Evolutionary conservation across 352 stramenopile genomes (phyloP).

Genomic region (Globisporangium nunn): DNA sequence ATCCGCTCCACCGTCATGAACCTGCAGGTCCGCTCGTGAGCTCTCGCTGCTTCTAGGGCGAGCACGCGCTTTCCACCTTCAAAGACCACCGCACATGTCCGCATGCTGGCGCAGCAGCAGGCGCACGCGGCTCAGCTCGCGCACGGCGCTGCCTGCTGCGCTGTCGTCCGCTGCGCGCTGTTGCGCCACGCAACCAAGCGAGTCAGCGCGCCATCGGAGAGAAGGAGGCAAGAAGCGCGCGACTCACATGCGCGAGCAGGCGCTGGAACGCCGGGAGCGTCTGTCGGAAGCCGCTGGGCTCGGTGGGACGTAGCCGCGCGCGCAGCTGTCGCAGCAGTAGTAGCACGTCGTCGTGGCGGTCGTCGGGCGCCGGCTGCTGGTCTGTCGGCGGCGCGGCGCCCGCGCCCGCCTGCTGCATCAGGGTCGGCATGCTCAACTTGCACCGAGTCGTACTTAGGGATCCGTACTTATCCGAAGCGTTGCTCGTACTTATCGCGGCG

Average conservation of each 20-base stretch:
- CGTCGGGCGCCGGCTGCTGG: neutral
- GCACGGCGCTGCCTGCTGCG: neutral
- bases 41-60: too few relatives aligned
- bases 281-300: neutral
- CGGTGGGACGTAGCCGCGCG: neutral
- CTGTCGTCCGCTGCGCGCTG: neutral
- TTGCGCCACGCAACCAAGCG: neutral
- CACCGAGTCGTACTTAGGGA: too few relatives aligned
- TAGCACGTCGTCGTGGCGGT: neutral
- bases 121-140: slow-evolving; percentile 8
- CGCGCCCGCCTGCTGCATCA: too few relatives aligned
- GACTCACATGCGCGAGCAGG: neutral
- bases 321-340: neutral
- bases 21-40: slow-evolving; percentile 10
- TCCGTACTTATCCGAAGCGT: too few relatives aligned
- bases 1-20: slow-evolving; percentile 24
- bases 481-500: too few relatives aligned
- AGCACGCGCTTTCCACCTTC: neutral
- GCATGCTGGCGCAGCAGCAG: slow-evolving; percentile 10
- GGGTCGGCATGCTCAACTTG: too few relatives aligned
- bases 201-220: neutral
- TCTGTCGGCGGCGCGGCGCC: neutral
- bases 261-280: neutral
- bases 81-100: slow-evolving; percentile 5
- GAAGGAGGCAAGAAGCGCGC: neutral